Base-by-base conservation (phyloP, 805 yeast species). In the Maudiozyma turicensis region DNA sequence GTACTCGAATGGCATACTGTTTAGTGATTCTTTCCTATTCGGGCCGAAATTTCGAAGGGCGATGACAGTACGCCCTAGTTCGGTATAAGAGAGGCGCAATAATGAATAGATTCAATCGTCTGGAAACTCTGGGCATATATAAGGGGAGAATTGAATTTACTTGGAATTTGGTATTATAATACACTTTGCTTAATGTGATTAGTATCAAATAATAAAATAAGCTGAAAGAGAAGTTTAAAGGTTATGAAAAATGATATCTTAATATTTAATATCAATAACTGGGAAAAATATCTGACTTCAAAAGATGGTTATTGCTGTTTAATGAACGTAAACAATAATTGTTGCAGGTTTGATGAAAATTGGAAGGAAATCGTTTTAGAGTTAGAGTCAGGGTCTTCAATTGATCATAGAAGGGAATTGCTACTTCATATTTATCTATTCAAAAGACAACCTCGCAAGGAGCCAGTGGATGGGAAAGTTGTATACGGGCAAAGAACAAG, bases 371-470 rank as follows among this genome's bases (percentile, higher is more conserved):
- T 31, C 43, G 32, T 20, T 26, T 54, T 3, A 43, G 29, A 14
- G 34, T 55, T 26, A 41, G 20, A 35, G 14, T 35, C 14, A 8
- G 8, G 14, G 14, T 15, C 38, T n/a, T 35, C 13, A n/a, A 11
- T 8, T 4, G 38, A 35, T 35, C 7, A n/a, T 9, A 35, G 14
- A 13, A 35, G 14, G 8, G 14, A 14, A 5, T 35, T 20, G 26
- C 26, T 41, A 10, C 15, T 55, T 3, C 52, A 57, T 14, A 32
- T 52, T 33, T 51, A 43, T 32, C 29, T 52, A 28, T 55, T 57
- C 26, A 49, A 49, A 40, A 49, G 58, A 38, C 20, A 37, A 6
- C 43, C 44, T 15, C 13, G 38, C 7, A n/a, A 14, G 14, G 13
- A 6, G 8, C 46, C 11, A 14, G n/a, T 9, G 2, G 28, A 6